Conservation (phyloP, 352 stramenopile genomes). For the Globisporangium ultimum region DNA sequence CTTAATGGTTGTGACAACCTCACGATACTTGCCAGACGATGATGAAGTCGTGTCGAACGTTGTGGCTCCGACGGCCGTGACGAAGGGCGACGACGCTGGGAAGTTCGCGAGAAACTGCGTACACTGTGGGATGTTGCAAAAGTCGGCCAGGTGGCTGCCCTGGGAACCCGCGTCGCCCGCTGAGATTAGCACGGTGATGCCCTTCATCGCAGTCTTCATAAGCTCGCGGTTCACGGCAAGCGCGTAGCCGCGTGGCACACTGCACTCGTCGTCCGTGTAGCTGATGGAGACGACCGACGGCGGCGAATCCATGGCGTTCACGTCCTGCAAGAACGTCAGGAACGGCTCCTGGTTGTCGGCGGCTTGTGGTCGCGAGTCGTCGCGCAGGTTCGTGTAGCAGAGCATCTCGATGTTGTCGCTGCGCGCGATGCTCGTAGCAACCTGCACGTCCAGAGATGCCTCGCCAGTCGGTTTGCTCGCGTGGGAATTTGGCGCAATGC, state of each 20-base stretch:
- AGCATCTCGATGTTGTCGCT: constrained; percentile 51
- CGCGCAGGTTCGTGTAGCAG: constrained; percentile 56
- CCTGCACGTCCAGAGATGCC: constrained; percentile 68
- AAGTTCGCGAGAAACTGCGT: constrained; percentile 65
- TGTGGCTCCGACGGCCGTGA: constrained; percentile 65
- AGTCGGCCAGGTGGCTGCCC: constrained; percentile 47
- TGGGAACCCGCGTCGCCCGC: constrained; percentile 61
- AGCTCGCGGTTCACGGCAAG: constrained; percentile 66
- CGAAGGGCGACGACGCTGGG: constrained; percentile 68
- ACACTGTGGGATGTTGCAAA: constrained; percentile 38
- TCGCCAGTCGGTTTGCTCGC: constrained; percentile 42
- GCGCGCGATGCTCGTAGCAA: constrained; percentile 38
- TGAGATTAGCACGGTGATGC: constrained; percentile 65
- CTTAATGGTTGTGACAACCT: constrained; percentile 47
- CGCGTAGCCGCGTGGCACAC: constrained; percentile 47
- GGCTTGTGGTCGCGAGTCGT: constrained; percentile 36
- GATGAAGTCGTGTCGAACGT: constrained; percentile 21
- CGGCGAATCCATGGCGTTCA: constrained; percentile 61
- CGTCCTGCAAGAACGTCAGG: constrained; percentile 60
- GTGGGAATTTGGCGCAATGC: constrained; percentile 13
- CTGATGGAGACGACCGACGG: constrained; percentile 75
- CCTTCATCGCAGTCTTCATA: constrained; percentile 66
- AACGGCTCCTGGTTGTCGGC: constrained; percentile 83
- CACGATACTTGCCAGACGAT: constrained; percentile 28
- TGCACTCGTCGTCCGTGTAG: constrained; percentile 83